Percentiles rank a stretch among this genome's conserved stretches.
Evolutionary conservation across 345 rosid species (phyloP).

Genomic region (Linum tenue): DNA sequence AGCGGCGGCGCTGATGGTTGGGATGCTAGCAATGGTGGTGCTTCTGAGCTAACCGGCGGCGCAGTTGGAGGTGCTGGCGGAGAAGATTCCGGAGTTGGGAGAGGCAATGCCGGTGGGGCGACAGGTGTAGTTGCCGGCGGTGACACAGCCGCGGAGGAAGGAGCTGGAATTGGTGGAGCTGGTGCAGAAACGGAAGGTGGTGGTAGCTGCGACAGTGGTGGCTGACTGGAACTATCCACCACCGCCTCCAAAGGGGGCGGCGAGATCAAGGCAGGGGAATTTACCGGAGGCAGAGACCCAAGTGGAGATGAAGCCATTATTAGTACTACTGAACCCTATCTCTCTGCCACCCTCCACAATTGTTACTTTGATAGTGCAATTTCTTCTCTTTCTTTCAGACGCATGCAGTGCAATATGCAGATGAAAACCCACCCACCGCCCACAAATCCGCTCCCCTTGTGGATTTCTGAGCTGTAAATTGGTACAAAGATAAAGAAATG

Average conservation of each 20-base stretch:
- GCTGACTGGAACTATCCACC: background rate
- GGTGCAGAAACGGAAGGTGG: background rate
- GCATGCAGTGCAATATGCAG: background rate
- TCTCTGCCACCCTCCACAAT: background rate
- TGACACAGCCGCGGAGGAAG: background rate
- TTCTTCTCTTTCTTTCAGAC: background rate
- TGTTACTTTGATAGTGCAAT: background rate
- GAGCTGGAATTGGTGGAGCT: background rate
- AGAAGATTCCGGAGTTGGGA: background rate
- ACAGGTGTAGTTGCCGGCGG: background rate
- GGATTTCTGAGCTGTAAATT: slow-evolving; percentile 12
- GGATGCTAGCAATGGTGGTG: background rate
- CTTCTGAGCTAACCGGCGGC: background rate
- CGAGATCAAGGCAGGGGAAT: background rate
- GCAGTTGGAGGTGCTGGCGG: background rate
- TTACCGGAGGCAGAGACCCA: slow-evolving; percentile 1
- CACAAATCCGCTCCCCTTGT: background rate
- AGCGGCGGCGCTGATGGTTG: background rate
- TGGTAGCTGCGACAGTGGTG: background rate
- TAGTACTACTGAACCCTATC: background rate
- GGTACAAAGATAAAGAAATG: background rate
- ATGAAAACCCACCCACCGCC: background rate
- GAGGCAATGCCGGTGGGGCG: background rate
- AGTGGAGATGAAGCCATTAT: slow-evolving; percentile 10
- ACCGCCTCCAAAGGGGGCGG: background rate